A percentile compares a stretch with the other conserved stretches of the same genome.
Conservation (phyloP, 2,329 filamentous ascomycete species). For the Periconia macrospinosa region DNA sequence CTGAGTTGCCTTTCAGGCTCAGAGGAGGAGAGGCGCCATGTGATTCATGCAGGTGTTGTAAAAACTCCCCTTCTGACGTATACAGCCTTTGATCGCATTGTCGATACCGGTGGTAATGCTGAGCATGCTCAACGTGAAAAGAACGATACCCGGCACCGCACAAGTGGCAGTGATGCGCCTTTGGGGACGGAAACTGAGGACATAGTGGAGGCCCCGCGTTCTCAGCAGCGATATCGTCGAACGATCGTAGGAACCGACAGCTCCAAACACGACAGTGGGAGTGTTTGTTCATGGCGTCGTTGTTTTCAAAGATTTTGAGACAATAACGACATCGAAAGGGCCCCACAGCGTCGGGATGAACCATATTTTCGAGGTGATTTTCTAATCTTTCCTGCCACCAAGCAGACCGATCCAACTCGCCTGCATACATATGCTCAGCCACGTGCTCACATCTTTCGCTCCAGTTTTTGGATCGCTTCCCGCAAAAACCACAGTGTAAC, state of each 20-base stretch:
- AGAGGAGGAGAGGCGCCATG: conserved; percentile 32
- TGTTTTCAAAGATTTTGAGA: conserved; percentile 34
- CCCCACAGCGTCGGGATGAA: conserved; percentile 27
- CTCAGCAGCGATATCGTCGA: conserved; percentile 37
- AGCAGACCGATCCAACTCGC: conserved; percentile 29
- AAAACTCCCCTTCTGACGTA: conserved; percentile 35
- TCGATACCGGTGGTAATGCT: conserved; percentile 36
- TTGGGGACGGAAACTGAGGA: conserved; percentile 36
- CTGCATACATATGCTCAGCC: conserved; percentile 34
- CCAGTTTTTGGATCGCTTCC: conserved; percentile 34
- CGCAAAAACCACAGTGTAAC: conserved; percentile 40
- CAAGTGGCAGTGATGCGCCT: conserved; percentile 39
- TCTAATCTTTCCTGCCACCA: conserved; percentile 38
- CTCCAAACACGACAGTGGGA: conserved; percentile 39
- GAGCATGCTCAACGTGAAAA: conserved; percentile 36
- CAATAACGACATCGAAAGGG: conserved; percentile 40
- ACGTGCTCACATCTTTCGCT: conserved; percentile 36
- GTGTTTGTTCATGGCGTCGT: conserved; percentile 34
- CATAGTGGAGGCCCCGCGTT: conserved; percentile 35
- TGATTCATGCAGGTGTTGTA: conserved; percentile 37
- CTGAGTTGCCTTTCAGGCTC: conserved; percentile 25
- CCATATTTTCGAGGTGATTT: conserved; percentile 37
- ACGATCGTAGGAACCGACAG: conserved; percentile 37
- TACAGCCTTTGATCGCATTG: conserved; percentile 39
- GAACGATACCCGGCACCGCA: conserved; percentile 37